Evolutionary conservation across 345 rosid species (phyloP).

Genomic region (Ricinus communis): DNA sequence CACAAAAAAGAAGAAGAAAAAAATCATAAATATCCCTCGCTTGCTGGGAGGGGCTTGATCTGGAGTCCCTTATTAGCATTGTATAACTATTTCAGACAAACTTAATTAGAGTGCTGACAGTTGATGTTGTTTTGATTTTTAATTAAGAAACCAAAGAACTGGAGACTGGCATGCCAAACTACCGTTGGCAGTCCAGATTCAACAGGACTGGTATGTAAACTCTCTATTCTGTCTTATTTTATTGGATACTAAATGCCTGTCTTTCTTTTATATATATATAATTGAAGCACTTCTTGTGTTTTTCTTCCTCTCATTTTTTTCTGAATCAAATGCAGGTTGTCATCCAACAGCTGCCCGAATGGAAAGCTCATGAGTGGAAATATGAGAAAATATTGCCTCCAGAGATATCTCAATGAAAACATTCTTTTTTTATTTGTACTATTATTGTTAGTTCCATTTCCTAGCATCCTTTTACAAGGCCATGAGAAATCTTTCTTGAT

Average conservation of each 20-base stretch:
- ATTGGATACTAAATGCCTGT: too few species aligned
- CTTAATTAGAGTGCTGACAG: neutral
- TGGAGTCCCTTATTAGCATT: too few species aligned
- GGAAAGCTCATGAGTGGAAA: constrained; percentile 95
- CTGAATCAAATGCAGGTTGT: constrained; percentile 56
- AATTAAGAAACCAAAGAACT: constrained; percentile 72
- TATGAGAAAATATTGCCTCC: constrained; percentile 30
- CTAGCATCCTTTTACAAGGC: neutral
- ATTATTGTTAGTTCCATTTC: neutral
- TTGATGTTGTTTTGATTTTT: neutral
- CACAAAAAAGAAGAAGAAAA: too few species aligned
- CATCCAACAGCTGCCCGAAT: constrained; percentile 86
- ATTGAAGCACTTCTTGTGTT: too few species aligned
- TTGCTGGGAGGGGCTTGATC: too few species aligned
- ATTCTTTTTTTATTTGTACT: neutral
- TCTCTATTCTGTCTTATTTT: neutral
- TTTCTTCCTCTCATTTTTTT: too few species aligned
- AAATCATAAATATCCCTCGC: too few species aligned
- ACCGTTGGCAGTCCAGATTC: constrained; percentile 75
- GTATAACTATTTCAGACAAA: too few species aligned
- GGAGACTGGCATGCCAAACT: constrained; percentile 95
- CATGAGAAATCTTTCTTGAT: neutral
- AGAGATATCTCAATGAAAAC: neutral
- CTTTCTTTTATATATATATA: too few species aligned
- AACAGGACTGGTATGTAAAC: constrained; percentile 61